These are phyloP conservation scores for Alternaria infectoria DNA, from an alignment of 2,329 filamentous ascomycete genomes.

Conservation along the genomic window DNA sequence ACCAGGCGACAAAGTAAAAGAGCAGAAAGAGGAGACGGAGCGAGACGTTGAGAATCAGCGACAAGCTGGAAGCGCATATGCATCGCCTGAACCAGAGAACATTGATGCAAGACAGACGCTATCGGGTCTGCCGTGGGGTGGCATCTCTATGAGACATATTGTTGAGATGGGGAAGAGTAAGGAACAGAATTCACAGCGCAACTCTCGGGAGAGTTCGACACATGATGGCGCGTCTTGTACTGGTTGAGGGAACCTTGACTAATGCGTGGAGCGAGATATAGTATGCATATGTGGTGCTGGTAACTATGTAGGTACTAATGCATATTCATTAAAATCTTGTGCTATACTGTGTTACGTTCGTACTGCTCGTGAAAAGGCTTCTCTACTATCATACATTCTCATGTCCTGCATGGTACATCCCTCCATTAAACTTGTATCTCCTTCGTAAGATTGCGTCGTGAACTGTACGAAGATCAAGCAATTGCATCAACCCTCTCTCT, in stretches of 20 bases:
- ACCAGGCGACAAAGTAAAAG: slow-evolving; percentile 72
- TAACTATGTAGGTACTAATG: not conserved
- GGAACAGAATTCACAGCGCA: slow-evolving; percentile 52
- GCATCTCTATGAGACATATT: slow-evolving; percentile 65
- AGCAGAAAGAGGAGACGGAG: slow-evolving; percentile 70
- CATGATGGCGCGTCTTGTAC: slow-evolving; percentile 44
- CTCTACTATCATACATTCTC: not conserved
- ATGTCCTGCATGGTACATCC: not conserved
- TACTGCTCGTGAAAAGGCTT: not conserved
- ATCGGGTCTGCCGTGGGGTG: slow-evolving; percentile 71
- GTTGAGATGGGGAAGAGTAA: slow-evolving; percentile 54
- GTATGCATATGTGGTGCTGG: not conserved
- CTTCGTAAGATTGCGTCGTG: not conserved
- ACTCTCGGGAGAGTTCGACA: slow-evolving; percentile 49
- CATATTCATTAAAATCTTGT: not conserved
- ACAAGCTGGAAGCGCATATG: slow-evolving; percentile 69
- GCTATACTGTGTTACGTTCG: not conserved
- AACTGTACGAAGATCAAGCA: not conserved
- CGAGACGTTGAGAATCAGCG: slow-evolving; percentile 68
- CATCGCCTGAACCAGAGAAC: slow-evolving; percentile 64
- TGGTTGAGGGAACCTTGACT: not conserved
- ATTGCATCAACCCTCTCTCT: slow-evolving; percentile 6
- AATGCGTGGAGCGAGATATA: not conserved
- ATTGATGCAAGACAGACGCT: slow-evolving; percentile 60
- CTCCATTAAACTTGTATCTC: not conserved